Evolutionary conservation across 1,284 basidiomycete genomes (phyloP), one percentile per base, ranked within the genome.

Genomic region (Cronartium quercuum): DNA sequence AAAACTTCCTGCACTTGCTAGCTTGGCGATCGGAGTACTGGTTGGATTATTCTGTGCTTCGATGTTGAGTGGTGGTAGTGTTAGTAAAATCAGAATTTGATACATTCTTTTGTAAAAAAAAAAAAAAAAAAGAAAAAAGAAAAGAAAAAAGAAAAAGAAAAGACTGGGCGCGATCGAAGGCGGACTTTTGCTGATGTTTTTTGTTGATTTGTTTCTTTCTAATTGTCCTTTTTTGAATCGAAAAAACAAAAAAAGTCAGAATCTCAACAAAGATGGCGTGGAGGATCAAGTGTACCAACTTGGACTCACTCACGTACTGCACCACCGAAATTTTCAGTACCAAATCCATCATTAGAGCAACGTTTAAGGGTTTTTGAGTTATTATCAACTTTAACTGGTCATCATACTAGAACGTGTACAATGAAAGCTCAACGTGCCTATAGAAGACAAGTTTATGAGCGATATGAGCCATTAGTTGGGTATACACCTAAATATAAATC

Each of bases 361-460:
- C 89, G 94, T 15, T 84, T 86, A 62, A 89, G 92, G 63, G 88
- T 96, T 21, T 86, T 96, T 51, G 88, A 92, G 75, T 86, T 96
- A 63, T 85, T 97, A 69, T 90, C 90, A 37, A 89, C 90, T 5
- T 86, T 97, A 65, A 88, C 91, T 0, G 88, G 91, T 0, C 91
- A 94, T 81, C 90, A 96, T 82, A 96, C 94, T 24, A 88, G 89
- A 76, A 18, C 92, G 82, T 97, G 94, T 83, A 92, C 91, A 12
- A 87, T 90, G 41, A 85, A 86, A 78, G 86, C 91, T 3, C 94
- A 95, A 80, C 87, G 88, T 4, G 84, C 92, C 40, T 96, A 96
- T 82, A 85, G 85, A 70, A 86, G 91, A 70, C 94, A 97, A 82
- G 91, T 88, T 1, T 84, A 86, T 58, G 91, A 94, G 77, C 88